A percentile compares a stretch with the other conserved stretches of the same genome.
Evolutionary conservation across 768 basidiomycete species (phyloP).

Genomic region (Hericium coralloides): DNA sequence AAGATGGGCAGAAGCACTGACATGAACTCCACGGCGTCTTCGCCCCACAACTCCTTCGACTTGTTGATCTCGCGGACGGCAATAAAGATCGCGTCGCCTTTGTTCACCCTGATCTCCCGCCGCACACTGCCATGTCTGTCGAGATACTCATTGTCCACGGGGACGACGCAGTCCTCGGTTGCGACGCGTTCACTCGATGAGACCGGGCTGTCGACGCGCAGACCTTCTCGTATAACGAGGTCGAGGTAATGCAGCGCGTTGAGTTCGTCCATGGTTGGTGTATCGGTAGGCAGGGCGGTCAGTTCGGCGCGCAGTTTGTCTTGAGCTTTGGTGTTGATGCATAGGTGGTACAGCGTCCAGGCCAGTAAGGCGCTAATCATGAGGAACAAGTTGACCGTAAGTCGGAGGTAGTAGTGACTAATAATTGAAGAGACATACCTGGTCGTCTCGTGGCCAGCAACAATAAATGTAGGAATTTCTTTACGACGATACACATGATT

Average conservation of each 20-base stretch:
- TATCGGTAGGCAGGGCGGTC: constrained; percentile 39
- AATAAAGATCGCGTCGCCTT: constrained; percentile 7
- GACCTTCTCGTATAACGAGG: constrained; percentile 5
- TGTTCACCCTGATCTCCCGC: constrained; percentile 4
- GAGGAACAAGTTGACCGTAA: not conserved
- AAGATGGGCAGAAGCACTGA: constrained; percentile 8
- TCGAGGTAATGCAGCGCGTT: constrained; percentile 60
- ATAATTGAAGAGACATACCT: constrained; percentile 21
- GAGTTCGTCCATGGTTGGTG: constrained; percentile 62
- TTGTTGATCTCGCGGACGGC: constrained; percentile 8
- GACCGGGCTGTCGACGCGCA: constrained; percentile 13
- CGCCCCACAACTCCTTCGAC: constrained; percentile 12
- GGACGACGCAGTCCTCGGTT: constrained; percentile 10
- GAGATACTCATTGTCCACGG: constrained; percentile 8
- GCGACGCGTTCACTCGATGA: constrained; percentile 4
- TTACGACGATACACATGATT: not conserved
- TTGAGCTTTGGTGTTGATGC: constrained; percentile 40
- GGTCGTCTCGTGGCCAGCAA: constrained; percentile 54
- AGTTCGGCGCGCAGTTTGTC: constrained; percentile 51
- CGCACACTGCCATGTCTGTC: constrained; percentile 11
- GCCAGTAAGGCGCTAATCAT: constrained; percentile 29
- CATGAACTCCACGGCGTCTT: constrained; percentile 17
- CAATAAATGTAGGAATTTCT: constrained; percentile 56
- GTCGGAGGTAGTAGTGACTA: not conserved
- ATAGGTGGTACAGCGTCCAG: constrained; percentile 54